A percentile compares a stretch with the other conserved stretches of the same genome.
phyloP scores from a whole-genome alignment of 2,329 filamentous ascomycete genomes.

The Ceratocystis ficicola region DNA sequence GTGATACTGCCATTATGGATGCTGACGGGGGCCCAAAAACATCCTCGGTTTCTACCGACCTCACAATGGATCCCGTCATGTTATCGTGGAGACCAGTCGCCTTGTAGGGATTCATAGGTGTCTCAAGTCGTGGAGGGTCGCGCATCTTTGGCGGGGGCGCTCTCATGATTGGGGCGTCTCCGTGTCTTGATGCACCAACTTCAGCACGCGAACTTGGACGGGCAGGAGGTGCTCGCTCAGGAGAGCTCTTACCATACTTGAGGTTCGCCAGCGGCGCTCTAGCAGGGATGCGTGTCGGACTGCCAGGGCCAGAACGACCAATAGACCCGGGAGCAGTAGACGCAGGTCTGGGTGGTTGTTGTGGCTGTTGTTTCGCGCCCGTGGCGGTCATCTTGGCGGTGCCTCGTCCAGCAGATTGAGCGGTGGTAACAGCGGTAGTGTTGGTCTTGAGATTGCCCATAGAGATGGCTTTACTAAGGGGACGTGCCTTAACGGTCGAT shows the following conservation, averaged over 20 bases:
- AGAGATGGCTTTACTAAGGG: slow-evolving; percentile 26
- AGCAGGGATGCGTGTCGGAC: slow-evolving; percentile 57
- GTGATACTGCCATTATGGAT: slow-evolving; percentile 19
- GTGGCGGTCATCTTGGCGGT: slow-evolving; percentile 44
- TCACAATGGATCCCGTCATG: slow-evolving; percentile 37
- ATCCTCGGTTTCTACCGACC: slow-evolving; percentile 62
- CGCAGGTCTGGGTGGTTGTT: slow-evolving; percentile 26
- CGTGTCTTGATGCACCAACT: slow-evolving; percentile 37
- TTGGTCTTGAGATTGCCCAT: slow-evolving; percentile 23
- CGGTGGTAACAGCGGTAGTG: slow-evolving; percentile 11
- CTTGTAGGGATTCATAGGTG: slow-evolving; percentile 38
- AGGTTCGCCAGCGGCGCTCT: slow-evolving; percentile 58
- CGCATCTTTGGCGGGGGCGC: slow-evolving; percentile 88
- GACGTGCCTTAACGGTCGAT: slow-evolving; percentile 30
- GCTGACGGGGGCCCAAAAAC: slow-evolving; percentile 37
- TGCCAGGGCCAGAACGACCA: slow-evolving; percentile 29
- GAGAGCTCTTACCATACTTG: slow-evolving; percentile 64
- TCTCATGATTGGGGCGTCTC: slow-evolving; percentile 43
- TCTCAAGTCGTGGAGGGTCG: slow-evolving; percentile 46
- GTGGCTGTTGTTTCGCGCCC: slow-evolving; percentile 27
- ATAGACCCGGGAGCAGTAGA: slow-evolving; percentile 23
- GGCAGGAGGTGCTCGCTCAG: slow-evolving; percentile 49
- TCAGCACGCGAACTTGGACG: slow-evolving; percentile 32
- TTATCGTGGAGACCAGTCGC: slow-evolving; percentile 30
- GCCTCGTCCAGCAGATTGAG: slow-evolving; percentile 30